Evolutionary conservation across 1,284 basidiomycete genomes (phyloP).

Genomic region (Melampsora larici-populina): DNA sequence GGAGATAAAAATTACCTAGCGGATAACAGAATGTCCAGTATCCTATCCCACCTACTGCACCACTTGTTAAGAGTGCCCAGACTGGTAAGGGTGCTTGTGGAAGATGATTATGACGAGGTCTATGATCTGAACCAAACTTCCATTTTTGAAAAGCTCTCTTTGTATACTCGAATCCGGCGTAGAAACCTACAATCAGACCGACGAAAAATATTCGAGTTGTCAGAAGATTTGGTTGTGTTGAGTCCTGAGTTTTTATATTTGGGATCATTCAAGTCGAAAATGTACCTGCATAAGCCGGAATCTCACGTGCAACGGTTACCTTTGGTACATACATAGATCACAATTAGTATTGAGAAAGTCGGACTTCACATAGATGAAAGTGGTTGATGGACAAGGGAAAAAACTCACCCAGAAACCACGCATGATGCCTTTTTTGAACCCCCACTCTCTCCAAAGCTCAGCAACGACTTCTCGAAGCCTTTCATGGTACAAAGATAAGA

Average conservation of each 20-base stretch:
- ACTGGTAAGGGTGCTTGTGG: constrained; percentile 65
- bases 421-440: constrained; percentile 84
- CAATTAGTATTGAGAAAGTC: constrained; percentile 7
- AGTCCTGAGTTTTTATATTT: background rate
- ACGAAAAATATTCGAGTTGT: background rate
- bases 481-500: constrained; percentile 57
- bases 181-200: constrained; percentile 53
- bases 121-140: constrained; percentile 53
- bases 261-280: constrained; percentile 46
- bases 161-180: constrained; percentile 80
- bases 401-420: constrained; percentile 82
- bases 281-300: constrained; percentile 82
- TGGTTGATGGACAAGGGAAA: background rate
- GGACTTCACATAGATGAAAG: background rate
- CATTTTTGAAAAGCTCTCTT: constrained; percentile 68
- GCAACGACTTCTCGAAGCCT: constrained; percentile 59
- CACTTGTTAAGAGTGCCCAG: constrained; percentile 82
- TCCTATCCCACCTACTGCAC: constrained; percentile 79
- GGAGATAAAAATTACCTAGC: constrained; percentile 59
- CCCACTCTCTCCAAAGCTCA: constrained; percentile 81
- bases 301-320: constrained; percentile 88
- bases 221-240: background rate
- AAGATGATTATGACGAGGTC: constrained; percentile 6
- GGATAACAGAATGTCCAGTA: constrained; percentile 96
- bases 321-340: constrained; percentile 50